Conservation (phyloP, 1,284 basidiomycete species). For the Ceratobasidium sp. region DNA sequence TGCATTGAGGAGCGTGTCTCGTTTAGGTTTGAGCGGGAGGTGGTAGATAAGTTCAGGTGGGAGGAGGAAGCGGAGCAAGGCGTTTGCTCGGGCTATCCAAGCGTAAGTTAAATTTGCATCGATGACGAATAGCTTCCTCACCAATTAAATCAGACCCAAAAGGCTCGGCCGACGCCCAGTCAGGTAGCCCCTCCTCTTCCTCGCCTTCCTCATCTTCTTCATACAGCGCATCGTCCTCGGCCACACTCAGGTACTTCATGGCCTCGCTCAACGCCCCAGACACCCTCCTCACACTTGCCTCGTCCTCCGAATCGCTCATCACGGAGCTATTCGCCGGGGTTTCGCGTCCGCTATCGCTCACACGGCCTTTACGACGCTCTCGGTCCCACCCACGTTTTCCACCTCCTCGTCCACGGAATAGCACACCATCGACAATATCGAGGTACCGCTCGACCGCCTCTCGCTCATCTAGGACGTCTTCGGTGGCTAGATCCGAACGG, state of each 20-base stretch:
- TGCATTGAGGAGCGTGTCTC: slow-evolving; percentile 56
- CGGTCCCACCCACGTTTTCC: slow-evolving; percentile 62
- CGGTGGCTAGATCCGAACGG: slow-evolving; percentile 63
- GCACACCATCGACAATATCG: slow-evolving; percentile 71
- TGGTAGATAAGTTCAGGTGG: slow-evolving; percentile 51
- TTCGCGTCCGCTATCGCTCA: slow-evolving; percentile 52
- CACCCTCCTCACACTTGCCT: slow-evolving; percentile 59
- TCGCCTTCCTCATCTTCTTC: slow-evolving; percentile 51
- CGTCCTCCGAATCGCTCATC: slow-evolving; percentile 36
- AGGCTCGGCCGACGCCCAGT: slow-evolving; percentile 68
- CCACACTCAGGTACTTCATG: slow-evolving; percentile 58
- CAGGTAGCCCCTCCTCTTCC: slow-evolving; percentile 71
- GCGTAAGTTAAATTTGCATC: slow-evolving; percentile 27
- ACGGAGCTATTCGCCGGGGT: slow-evolving; percentile 44
- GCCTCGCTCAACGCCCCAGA: slow-evolving; percentile 45
- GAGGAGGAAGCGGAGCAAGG: slow-evolving; percentile 56
- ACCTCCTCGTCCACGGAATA: slow-evolving; percentile 66
- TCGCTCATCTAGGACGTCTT: slow-evolving; percentile 63
- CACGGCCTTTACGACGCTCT: slow-evolving; percentile 36
- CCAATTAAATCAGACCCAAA: slow-evolving; percentile 66
- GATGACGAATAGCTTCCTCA: slow-evolving; percentile 48
- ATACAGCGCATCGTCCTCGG: slow-evolving; percentile 59
- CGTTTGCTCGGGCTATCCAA: slow-evolving; percentile 68
- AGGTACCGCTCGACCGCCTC: slow-evolving; percentile 65
- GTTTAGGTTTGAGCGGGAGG: slow-evolving; percentile 49